These are phyloP conservation scores for Russula abietina DNA, from an alignment of 768 basidiomycete genomes.

Conservation along the genomic window DNA sequence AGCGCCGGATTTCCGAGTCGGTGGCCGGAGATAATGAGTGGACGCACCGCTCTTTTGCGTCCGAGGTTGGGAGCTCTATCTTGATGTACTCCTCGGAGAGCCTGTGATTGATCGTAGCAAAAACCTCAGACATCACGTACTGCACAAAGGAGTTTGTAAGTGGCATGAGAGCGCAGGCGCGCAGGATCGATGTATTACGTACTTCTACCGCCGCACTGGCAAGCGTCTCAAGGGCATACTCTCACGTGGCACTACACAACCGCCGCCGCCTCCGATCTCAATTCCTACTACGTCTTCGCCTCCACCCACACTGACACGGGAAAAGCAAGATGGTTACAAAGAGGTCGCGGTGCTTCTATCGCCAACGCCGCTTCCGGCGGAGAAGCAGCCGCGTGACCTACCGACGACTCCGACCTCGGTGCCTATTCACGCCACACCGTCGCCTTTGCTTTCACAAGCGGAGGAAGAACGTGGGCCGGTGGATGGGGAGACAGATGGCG, in stretches of 20 bases:
- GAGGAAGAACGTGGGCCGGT: not conserved
- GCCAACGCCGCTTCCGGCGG: conserved; percentile 1
- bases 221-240: conserved; percentile 43
- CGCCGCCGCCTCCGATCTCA: not conserved
- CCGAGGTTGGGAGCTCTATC: conserved; percentile 75
- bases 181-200: conserved; percentile 27
- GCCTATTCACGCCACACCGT: conserved; percentile 1
- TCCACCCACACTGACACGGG: not conserved
- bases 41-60: conserved; percentile 77
- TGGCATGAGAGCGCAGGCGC: not conserved
- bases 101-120: conserved; percentile 89
- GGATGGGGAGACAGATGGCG: not conserved
- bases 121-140: conserved; percentile 93
- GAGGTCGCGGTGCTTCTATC: conserved; percentile 27
- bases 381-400: conserved; percentile 13
- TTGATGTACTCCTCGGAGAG: conserved; percentile 80
- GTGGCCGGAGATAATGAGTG: not conserved
- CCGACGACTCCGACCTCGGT: not conserved
- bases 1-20: not conserved
- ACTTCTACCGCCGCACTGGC: conserved; percentile 77
- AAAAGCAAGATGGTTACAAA: conserved; percentile 28
- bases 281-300: not conserved
- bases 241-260: conserved; percentile 20
- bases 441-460: not conserved
- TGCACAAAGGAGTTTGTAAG: conserved; percentile 31